These are phyloP conservation scores for Chrysochromulina parva DNA, from an alignment of 78 protist genomes.

Conservation along the genomic window DNA sequence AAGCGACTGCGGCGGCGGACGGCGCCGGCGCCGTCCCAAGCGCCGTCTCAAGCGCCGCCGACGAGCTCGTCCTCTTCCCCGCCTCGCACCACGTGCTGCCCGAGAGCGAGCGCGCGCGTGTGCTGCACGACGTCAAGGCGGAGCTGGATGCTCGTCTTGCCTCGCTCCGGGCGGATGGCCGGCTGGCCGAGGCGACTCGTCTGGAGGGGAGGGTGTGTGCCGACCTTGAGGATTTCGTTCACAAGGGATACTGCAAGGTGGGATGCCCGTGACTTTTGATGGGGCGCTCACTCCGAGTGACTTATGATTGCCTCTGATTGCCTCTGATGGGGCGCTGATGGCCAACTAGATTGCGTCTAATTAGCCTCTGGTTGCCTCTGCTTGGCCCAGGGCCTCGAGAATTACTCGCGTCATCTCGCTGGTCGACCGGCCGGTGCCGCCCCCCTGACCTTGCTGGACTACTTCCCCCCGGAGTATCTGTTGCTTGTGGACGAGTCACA, in stretches of 20 bases:
- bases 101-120: not conserved
- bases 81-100: conserved; percentile 21
- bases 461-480: conserved; percentile 26
- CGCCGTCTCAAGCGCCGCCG: not conserved
- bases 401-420: conserved; percentile 30
- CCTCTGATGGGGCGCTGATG: too few species aligned
- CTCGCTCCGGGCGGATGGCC: not conserved
- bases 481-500: conserved; percentile 33
- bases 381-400: conserved; percentile 17
- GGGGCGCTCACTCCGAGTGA: too few species aligned
- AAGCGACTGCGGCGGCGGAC: not conserved
- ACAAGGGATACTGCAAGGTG: not conserved
- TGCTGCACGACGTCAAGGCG: not conserved
- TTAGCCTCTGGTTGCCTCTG: too few species aligned
- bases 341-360: too few species aligned
- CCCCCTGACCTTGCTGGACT: conserved; percentile 31
- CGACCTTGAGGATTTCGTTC: not conserved
- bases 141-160: not conserved
- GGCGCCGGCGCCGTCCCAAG: not conserved
- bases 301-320: too few species aligned
- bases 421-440: conserved; percentile 32
- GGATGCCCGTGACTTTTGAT: too few species aligned
- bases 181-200: not conserved
- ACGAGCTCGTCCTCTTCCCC: conserved; percentile 28
- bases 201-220: not conserved